A percentile compares a stretch with the other conserved stretches of the same genome.
Conservation (phyloP, 192 early-diverging fungal genomes). For the Gorgonomyces haynaldii region DNA sequence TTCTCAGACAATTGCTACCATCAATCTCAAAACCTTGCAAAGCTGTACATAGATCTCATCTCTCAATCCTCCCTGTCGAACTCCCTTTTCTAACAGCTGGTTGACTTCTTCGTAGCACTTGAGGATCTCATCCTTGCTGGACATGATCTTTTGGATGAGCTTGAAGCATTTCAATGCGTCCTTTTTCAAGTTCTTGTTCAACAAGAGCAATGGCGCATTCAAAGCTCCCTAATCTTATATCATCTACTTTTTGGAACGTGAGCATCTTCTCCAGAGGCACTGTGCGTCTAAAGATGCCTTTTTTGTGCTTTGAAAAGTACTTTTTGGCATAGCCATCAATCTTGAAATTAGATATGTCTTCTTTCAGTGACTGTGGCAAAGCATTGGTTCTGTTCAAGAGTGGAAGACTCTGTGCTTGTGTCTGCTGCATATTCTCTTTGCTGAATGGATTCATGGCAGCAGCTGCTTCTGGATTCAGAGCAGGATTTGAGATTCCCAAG, state of each 20-base stretch:
- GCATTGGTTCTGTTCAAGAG: neutral
- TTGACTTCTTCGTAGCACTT: slow-evolving; percentile 48
- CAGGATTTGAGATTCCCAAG: slow-evolving; percentile 26
- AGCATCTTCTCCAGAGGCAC: slow-evolving; percentile 88
- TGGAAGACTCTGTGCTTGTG: slow-evolving; percentile 12
- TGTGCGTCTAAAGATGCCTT: slow-evolving; percentile 69
- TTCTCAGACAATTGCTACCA: slow-evolving; percentile 58
- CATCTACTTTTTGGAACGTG: slow-evolving; percentile 54
- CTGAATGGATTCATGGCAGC: slow-evolving; percentile 40
- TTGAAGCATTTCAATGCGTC: slow-evolving; percentile 81
- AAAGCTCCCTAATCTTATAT: slow-evolving; percentile 48
- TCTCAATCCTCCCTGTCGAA: slow-evolving; percentile 60
- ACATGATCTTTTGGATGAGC: slow-evolving; percentile 73
- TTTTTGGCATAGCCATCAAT: slow-evolving; percentile 83
- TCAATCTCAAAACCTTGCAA: slow-evolving; percentile 45
- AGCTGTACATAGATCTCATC: slow-evolving; percentile 94
- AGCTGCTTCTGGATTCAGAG: slow-evolving; percentile 43
- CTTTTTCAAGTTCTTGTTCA: slow-evolving; percentile 70
- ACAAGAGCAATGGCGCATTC: slow-evolving; percentile 65
- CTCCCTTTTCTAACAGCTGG: slow-evolving; percentile 64
- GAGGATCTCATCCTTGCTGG: slow-evolving; percentile 12
- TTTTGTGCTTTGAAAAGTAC: slow-evolving; percentile 81
- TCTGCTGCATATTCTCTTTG: slow-evolving; percentile 5
- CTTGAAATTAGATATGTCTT: slow-evolving; percentile 65
- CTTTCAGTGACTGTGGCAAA: slow-evolving; percentile 30